Evolutionary conservation across 768 basidiomycete species (phyloP).

Genomic region (Gloeophyllum trabeum): DNA sequence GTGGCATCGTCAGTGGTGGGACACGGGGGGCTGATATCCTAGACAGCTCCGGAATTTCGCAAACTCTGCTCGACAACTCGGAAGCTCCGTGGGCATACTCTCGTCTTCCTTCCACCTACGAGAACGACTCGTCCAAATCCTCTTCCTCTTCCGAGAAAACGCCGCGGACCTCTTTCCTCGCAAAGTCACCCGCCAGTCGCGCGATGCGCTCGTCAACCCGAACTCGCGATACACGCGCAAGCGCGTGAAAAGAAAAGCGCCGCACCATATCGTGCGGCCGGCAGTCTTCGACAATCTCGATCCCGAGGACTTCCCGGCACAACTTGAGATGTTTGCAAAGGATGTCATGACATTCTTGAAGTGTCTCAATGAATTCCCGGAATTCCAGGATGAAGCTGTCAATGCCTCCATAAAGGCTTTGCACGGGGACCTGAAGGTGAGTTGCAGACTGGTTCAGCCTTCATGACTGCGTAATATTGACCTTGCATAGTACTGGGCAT

Average conservation of each 20-base stretch:
- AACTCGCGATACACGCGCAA: constrained; percentile 20
- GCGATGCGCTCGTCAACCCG: constrained; percentile 25
- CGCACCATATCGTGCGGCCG: constrained; percentile 39
- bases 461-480: constrained; percentile 3
- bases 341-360: constrained; percentile 60
- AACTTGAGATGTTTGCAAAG: constrained; percentile 49
- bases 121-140: constrained; percentile 53
- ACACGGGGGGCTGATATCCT: not conserved
- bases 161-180: constrained; percentile 69
- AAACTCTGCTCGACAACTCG: constrained; percentile 66
- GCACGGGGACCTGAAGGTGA: constrained; percentile 57
- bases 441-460: constrained; percentile 6
- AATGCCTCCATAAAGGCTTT: constrained; percentile 59
- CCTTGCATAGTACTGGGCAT: constrained; percentile 56
- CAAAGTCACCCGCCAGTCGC: constrained; percentile 36
- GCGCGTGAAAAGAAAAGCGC: constrained; percentile 21
- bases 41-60: constrained; percentile 67
- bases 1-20: constrained; percentile 5
- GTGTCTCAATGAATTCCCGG: constrained; percentile 70
- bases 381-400: constrained; percentile 63
- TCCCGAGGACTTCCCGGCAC: constrained; percentile 53
- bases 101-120: constrained; percentile 66
- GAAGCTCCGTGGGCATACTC: constrained; percentile 67
- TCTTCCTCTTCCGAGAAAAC: constrained; percentile 65
- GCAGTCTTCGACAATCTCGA: constrained; percentile 46